Conservation (phyloP, 2,329 filamentous ascomycete species). For the Raffaelea albimanens region DNA sequence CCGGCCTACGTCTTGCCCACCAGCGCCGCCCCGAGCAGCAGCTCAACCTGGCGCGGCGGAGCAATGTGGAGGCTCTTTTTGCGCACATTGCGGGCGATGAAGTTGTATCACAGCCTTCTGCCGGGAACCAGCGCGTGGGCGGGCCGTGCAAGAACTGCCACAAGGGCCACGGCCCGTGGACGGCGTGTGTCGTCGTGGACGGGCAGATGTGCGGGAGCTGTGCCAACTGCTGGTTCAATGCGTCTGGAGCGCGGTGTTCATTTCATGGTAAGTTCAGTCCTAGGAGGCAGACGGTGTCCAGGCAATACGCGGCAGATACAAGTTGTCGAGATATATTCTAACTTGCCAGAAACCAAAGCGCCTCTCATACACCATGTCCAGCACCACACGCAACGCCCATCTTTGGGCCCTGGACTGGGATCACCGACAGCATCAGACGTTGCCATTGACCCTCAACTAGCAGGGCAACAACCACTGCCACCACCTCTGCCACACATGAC, state of each 20-base stretch:
- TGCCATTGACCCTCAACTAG: background rate
- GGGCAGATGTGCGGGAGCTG: constrained; percentile 54
- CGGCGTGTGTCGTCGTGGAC: constrained; percentile 46
- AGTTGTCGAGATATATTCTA: no score
- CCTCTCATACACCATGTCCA: background rate
- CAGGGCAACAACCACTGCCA: background rate
- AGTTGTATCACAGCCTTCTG: no score
- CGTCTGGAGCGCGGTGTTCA: constrained; percentile 48
- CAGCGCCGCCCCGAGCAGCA: constrained; percentile 45
- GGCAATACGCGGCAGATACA: no score
- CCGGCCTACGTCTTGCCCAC: constrained; percentile 37
- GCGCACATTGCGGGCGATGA: constrained; percentile 45
- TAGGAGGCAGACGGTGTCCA: no score
- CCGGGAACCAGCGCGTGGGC: no score
- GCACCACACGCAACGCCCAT: background rate
- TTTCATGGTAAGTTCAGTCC: constrained; percentile 41
- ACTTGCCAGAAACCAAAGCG: background rate
- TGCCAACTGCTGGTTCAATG: constrained; percentile 56
- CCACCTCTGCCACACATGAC: background rate
- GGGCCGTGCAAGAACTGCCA: constrained; percentile 50
- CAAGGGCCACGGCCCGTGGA: constrained; percentile 52
- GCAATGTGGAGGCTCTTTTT: constrained; percentile 51
- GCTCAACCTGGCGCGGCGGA: constrained; percentile 46
- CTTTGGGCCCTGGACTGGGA: no score
- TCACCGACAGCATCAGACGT: background rate